Conservation (phyloP, 2,329 filamentous ascomycete species). For the Chaetomium sp. region DNA sequence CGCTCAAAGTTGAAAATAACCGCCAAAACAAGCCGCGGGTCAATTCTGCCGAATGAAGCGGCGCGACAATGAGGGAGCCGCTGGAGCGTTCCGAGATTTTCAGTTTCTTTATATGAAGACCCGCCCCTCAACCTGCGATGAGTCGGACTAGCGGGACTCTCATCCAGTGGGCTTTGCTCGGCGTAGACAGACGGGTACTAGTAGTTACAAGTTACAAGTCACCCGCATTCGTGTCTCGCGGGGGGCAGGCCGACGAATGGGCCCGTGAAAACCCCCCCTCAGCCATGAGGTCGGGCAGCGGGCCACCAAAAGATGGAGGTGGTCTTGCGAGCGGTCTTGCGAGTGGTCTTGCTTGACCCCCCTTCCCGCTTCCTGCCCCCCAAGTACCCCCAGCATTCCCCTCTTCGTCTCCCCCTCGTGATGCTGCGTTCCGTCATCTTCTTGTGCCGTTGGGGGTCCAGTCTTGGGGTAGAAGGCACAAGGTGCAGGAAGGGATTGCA, state of each 20-base stretch:
- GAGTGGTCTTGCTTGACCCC: too few relatives aligned
- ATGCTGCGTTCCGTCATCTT: neutral
- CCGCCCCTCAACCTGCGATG: too few relatives aligned
- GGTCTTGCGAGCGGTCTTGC: too few relatives aligned
- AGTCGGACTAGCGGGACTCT: too few relatives aligned
- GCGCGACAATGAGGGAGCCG: neutral
- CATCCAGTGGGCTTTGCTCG: too few relatives aligned
- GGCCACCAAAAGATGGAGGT: neutral
- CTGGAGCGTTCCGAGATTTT: too few relatives aligned
- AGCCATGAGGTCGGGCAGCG: slow-evolving; percentile 12
- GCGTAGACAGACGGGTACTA: too few relatives aligned
- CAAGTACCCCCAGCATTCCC: neutral
- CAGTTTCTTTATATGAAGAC: too few relatives aligned
- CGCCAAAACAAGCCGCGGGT: slow-evolving; percentile 2
- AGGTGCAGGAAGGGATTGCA: slow-evolving; percentile 3
- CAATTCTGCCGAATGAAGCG: neutral
- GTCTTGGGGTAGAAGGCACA: slow-evolving; percentile 1
- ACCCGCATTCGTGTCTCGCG: slow-evolving; percentile 6
- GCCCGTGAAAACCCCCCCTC: neutral
- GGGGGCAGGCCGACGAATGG: slow-evolving; percentile 7
- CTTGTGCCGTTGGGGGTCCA: neutral
- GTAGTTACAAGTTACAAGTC: neutral
- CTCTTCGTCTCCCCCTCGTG: neutral
- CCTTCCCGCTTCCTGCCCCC: too few relatives aligned
- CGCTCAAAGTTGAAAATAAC: neutral